Base-by-base conservation (phyloP, 148 eudicot species). In the Selenicereus undatus region DNA sequence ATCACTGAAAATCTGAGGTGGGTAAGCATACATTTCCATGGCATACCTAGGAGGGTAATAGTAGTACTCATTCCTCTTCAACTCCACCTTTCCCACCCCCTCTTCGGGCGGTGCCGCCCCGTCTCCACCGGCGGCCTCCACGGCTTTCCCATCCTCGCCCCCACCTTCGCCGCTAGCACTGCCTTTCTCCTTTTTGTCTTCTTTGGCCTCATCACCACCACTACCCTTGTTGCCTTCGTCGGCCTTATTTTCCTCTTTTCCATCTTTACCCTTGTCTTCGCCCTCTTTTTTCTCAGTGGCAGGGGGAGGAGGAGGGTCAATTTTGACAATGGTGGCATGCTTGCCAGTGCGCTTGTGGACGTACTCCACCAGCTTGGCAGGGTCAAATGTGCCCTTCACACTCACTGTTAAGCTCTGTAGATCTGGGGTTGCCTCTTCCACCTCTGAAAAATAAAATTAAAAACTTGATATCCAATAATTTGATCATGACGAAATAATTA, bases 1-100 rank as follows among this genome's bases (percentile, higher is more conserved):
- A 78, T 94, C 98, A 76, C 98, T 93, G 77, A 94, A 94, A 54
- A 93, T 94, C 78, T 94, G 98, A 13, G 98, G 94, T 10, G 91
- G 97, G 78, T 94, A 90, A 60, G 89, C 82, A 78, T 89, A 52
- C 86, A 83, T 72, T 71, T 90, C 95, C 82, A 85, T 71, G 6
- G 84, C 85, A 80, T 83, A 88, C 83, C 87, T 86, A 35, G 88
- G 90, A 35, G 93, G 94, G 81, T 85, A 87, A 58, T 89, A 85
- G 79, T 87, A 84, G 29, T 81, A 88, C 43, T 95, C 98, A 56
- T 91, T 90, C 82, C 83, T 93, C 82, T 48, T 90, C 88, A 91
- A 1, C 27, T 93, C 97, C 85, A 90, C 94, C 84, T 26, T 26
- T 12, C 2, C 71, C 4, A 0, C 71, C 35, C 3, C 71, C 71